Base-by-base conservation (phyloP, 371 early-diverging fungal species). In the Apophysomyces elegans region DNA sequence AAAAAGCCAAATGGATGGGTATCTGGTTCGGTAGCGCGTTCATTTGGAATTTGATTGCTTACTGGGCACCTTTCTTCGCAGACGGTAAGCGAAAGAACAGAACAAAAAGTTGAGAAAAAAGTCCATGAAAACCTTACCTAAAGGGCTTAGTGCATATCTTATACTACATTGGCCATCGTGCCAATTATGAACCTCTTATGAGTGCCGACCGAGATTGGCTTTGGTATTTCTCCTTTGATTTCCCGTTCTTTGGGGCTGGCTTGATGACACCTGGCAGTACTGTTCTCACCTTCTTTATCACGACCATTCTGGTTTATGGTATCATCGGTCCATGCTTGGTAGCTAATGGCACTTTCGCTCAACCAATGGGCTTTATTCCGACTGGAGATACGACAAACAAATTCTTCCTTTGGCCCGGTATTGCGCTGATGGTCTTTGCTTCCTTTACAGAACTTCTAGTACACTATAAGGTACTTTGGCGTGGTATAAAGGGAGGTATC, bases 391-490 rank as follows among this genome's bases (percentile, higher is more conserved):
- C 81, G 43, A 80, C 77, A 12, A 80, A 84, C 41, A 78, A 77
- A 32, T 86, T 86, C 84, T 84, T 85, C 73, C 69, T 88, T 14
- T 88, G 88, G 91, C 89, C 90, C 14, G 92, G 92, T 65, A 87
- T 91, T 68, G 84, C 86, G 1, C 71, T 90, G 46, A 88, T 91
- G 85, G 79, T 88, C 38, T 72, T 84, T 37, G 69, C 86, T 56
- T 76, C 87, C 8, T 88, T 90, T 62, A 71, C 88, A 7, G 90
- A 90, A 68, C 75, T 90, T 16, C 73, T 78, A 59, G 71, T 80
- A 21, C 82, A 83, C 56, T 87, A 86, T 58, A 73, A 76, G 32
- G 71, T 84, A 2, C 68, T 90, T 37, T 84, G 80, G 80, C 78
- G 77, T 62, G 86, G 86, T 46, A 35, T 87, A 47, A 81, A 76